Conservation (phyloP, 2,329 filamentous ascomycete genomes). For the Beauveria sp. region DNA sequence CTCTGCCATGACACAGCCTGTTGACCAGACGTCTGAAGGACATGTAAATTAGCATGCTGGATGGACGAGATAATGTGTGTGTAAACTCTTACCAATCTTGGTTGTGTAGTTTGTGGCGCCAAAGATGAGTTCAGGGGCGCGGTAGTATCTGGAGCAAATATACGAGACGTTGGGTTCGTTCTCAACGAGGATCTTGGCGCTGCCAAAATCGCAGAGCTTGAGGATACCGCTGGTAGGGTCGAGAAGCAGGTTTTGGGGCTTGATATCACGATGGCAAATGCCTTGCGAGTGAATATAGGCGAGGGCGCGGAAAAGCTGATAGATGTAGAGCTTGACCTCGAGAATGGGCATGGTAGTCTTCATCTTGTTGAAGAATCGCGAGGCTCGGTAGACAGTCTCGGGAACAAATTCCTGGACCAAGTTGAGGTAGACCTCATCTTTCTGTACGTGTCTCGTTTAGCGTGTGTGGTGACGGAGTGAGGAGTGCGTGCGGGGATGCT, state of each 20-base stretch:
- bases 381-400: constrained; percentile 96
- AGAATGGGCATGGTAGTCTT: constrained; percentile 99
- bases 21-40: constrained; percentile 91
- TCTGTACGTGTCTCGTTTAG: constrained; percentile 40
- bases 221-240: constrained; percentile 86
- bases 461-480: neutral
- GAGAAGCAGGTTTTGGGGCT: constrained; percentile 93
- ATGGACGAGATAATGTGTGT: neutral
- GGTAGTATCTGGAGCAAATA: constrained; percentile 98
- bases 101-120: constrained; percentile 99
- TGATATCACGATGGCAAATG: constrained; percentile 98
- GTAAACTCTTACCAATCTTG: constrained; percentile 78
- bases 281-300: constrained; percentile 99
- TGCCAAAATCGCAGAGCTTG: constrained; percentile 98
- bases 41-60: constrained; percentile 48
- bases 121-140: constrained; percentile 95
- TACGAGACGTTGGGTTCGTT: constrained; percentile 99
- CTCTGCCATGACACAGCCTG: constrained; percentile 98
- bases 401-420: constrained; percentile 96
- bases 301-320: constrained; percentile 95
- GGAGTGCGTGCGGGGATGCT: constrained; percentile 19
- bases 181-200: constrained; percentile 95
- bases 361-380: constrained; percentile 99
- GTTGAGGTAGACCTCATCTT: constrained; percentile 98
- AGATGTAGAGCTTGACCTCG: constrained; percentile 98